Base-by-base conservation (phyloP, 2,329 filamentous ascomycete species). In the Decorospora gaudefroyi region DNA sequence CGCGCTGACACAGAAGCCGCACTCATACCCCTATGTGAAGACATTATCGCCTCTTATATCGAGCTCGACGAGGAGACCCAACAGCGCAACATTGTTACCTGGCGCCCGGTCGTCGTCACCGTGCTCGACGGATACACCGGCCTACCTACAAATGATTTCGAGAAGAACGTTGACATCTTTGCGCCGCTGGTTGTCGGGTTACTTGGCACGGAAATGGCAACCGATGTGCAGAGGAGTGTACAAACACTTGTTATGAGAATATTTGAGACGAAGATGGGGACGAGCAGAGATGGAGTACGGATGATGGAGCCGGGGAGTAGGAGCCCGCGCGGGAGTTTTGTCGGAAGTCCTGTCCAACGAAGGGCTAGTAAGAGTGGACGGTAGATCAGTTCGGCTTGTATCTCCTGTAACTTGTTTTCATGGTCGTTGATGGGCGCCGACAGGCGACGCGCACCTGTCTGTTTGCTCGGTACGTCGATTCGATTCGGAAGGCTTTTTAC, bases 41-140 rank as follows among this genome's bases (percentile, higher is more conserved):
- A 99, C 69, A 96, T 99, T 52, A 86, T 99, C 49, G 81, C 83
- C 25, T 86, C 86, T 10, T 99, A 95, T 70, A 84, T 90, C 8
- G 78, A 80, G 3, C 83, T 99, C 3, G 93, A 97, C 65, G 91
- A 96, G 69, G 95, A 99, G 65, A 95, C 89, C 18, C 93, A 99
- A 72, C 91, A 97, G 67, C 82, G 93, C 42, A 99, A 99, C 71
- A 96, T 99, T 42, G 83, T 95, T 17, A 95, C 95, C 0, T 99
- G 93, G 93, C 81, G 93, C 12, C 93, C 93, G 0, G 93, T 99
- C 0, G 93, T 99, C 1, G 90, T 99, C 12, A 93, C 96, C 65
- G 93, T 99, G 6, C 78, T 99, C 7, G 92, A 99, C 64, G 93
- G 93, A 1, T 97, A 92, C 68, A 85, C 85, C 0, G 86, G 83